Conservation (phyloP, 192 early-diverging fungal genomes). For the Linnemannia elongata region DNA sequence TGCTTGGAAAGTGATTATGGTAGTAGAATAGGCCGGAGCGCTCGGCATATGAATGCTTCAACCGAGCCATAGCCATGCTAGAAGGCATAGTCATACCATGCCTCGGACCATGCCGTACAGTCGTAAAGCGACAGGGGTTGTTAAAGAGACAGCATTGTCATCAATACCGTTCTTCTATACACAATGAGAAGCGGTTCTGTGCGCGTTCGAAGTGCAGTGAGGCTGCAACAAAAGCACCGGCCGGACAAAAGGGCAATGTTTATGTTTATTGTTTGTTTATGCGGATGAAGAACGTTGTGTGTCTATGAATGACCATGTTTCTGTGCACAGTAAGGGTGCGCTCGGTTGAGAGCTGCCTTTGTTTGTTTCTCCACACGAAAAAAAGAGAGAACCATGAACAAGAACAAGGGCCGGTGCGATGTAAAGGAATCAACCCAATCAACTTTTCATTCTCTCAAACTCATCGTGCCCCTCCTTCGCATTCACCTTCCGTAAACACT, state of each 20-base stretch:
- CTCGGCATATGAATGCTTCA: background rate
- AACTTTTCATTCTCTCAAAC: no score
- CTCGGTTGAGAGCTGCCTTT: constrained; percentile 2
- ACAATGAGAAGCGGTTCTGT: background rate
- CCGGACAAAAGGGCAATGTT: background rate
- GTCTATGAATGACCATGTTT: no score
- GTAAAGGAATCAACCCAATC: background rate
- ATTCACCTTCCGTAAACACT: background rate
- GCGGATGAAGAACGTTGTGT: background rate
- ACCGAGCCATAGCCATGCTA: background rate
- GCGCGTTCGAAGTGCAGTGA: background rate
- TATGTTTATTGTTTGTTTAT: no score
- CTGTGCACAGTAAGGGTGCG: no score
- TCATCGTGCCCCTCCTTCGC: background rate
- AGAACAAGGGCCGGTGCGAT: background rate
- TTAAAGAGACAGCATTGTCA: background rate
- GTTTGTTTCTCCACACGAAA: background rate
- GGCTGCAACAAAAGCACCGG: background rate
- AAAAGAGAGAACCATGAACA: background rate
- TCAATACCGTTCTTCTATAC: no score
- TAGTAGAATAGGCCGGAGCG: no score
- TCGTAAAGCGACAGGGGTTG: background rate
- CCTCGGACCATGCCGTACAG: no score
- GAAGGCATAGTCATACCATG: no score
- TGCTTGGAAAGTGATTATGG: no score